Percentiles rank a stretch among this genome's conserved stretches.
These are phyloP conservation scores for Mortierella sp. DNA, from an alignment of 371 early-diverging fungal species.

Conservation along the genomic window DNA sequence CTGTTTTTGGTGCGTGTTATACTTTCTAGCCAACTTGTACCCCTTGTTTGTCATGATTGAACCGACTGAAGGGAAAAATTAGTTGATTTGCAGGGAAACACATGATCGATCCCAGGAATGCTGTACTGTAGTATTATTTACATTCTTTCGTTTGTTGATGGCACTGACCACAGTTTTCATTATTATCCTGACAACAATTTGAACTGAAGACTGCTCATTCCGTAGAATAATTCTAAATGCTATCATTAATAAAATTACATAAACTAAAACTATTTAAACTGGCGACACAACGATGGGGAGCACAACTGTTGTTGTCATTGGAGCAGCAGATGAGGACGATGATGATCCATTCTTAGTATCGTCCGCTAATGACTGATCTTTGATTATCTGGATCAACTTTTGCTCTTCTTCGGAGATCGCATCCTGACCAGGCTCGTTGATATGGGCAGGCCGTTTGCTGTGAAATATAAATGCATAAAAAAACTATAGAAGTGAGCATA, in stretches of 20 bases:
- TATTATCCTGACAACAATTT: too few species aligned
- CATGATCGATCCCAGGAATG: too few species aligned
- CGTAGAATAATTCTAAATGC: too few species aligned
- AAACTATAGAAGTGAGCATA: neutral
- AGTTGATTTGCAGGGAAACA: too few species aligned
- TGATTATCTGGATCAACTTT: slow-evolving; percentile 5
- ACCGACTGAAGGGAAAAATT: too few species aligned
- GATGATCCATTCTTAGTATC: neutral
- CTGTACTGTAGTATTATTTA: too few species aligned
- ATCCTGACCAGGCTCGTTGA: neutral
- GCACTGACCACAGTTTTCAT: too few species aligned
- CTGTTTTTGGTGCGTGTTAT: neutral
- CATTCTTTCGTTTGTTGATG: too few species aligned
- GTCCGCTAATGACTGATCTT: neutral
- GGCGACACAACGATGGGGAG: neutral
- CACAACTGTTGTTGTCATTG: neutral
- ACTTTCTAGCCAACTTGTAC: too few species aligned
- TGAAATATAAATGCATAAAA: neutral
- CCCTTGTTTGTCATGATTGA: neutral
- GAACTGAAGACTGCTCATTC: too few species aligned
- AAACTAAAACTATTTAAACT: neutral
- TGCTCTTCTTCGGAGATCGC: neutral
- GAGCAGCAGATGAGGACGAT: slow-evolving; percentile 6
- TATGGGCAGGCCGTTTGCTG: neutral
- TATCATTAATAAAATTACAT: too few species aligned